Base-by-base conservation (phyloP, 2,329 filamentous ascomycete genomes). In the Furcasterigmium sp. region DNA sequence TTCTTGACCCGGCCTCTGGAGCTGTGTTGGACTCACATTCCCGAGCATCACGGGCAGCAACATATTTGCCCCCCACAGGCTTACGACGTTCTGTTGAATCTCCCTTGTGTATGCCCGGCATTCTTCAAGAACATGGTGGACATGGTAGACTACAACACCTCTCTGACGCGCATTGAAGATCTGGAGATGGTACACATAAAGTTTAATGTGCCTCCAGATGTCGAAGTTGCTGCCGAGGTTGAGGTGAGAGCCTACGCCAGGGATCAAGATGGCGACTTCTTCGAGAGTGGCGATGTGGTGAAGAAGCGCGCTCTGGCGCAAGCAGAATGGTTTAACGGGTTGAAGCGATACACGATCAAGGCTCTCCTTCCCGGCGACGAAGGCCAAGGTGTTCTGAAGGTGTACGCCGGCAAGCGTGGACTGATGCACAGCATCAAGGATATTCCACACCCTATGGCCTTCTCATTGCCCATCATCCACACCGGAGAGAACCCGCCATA, bases 351-450 rank as follows among this genome's bases (percentile, higher is more conserved):
- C 62, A 95, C 90, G 0, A 75, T 98, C 57, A 98, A 98, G 64
- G 93, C 89, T 2, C 69, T 97, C 14, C 72, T 98, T 1, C 91
- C 94, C 2, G 87, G 89, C 20, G 91, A 97, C 53, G 91, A 96
- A 65, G 91, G 91, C 11, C 84, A 87, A 34, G 93, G 88, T 34
- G 79, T 85, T 11, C 70, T 98, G 45, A 96, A 94, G 62, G 73
- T 98, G 28, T 98, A 96, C 62, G 91, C 91, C 11, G 93, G 94
- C 47, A 93, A 91, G 63, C 82, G 91, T 49, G 94, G 94, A 1
- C 74, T 98, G 43, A 97, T 97, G 91, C 93, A 97, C 67, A 94
- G 87, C 50, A 91, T 93, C 70, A 93, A 93, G 62, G 88, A 96
- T 60, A 96, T 96, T 43, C 91, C 93, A 8, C 91, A 98, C 58